phyloP scores from a whole-genome alignment of 176 grass and related monocot species.

The Eragrostis nindensis region DNA sequence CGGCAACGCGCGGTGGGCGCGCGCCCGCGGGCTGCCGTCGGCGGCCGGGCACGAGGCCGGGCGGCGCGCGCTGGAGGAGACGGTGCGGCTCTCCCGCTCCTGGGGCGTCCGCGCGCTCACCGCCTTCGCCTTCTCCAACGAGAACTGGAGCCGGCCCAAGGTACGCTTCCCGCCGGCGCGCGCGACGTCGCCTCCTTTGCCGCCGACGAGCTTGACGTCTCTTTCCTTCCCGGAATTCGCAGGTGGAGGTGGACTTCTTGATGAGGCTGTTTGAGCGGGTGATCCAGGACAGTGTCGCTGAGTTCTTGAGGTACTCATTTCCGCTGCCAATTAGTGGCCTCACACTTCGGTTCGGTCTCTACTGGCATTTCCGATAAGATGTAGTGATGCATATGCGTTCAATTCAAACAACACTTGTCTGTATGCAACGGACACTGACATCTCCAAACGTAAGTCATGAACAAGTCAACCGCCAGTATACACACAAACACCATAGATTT shows the following conservation, averaged over 20 bases:
- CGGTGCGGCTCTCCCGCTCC: slow-evolving; percentile 49
- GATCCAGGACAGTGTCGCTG: slow-evolving; percentile 42
- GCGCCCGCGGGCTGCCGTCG: slow-evolving; percentile 52
- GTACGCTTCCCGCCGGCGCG: not conserved
- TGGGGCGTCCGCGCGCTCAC: slow-evolving; percentile 71
- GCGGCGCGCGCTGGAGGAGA: slow-evolving; percentile 58
- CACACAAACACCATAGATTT: not conserved
- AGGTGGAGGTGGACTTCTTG: slow-evolving; percentile 71
- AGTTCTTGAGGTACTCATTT: slow-evolving; percentile 52
- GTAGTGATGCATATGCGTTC: not conserved
- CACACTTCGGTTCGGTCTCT: not conserved
- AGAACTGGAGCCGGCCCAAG: slow-evolving; percentile 84
- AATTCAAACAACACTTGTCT: not conserved
- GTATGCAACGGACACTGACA: not conserved
- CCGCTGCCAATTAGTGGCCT: not conserved
- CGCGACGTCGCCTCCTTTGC: not conserved
- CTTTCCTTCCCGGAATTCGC: slow-evolving; percentile 20
- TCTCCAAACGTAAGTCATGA: not conserved
- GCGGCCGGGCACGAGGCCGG: slow-evolving; percentile 69
- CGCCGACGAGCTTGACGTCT: slow-evolving; percentile 8
- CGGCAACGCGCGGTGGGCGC: slow-evolving; percentile 79
- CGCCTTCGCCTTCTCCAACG: slow-evolving; percentile 78
- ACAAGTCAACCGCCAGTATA: not conserved
- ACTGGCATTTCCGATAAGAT: slow-evolving; percentile 36
- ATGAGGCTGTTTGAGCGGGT: slow-evolving; percentile 62